These are phyloP conservation scores for Ciborinia camelliae DNA, from an alignment of 2,329 filamentous ascomycete genomes.

Conservation along the genomic window DNA sequence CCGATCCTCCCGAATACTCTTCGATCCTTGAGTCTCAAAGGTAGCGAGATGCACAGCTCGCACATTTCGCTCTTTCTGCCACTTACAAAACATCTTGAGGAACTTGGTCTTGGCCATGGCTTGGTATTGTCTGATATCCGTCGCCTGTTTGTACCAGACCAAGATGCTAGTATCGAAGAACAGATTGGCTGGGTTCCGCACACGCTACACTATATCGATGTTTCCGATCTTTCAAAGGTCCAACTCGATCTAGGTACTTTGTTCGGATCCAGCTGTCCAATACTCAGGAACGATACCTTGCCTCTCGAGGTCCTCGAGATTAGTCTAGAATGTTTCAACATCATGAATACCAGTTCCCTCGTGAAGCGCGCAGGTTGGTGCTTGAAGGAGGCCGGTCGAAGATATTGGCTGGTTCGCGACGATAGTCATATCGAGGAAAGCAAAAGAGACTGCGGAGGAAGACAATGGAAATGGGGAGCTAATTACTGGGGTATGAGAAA, in stretches of 20 bases:
- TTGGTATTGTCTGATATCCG: slow-evolving; percentile 60
- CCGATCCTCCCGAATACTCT: slow-evolving; percentile 63
- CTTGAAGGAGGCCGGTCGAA: slow-evolving; percentile 62
- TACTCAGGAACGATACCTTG: slow-evolving; percentile 58
- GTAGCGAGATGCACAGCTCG: slow-evolving; percentile 62
- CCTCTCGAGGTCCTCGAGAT: slow-evolving; percentile 77
- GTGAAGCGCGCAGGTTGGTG: slow-evolving; percentile 57
- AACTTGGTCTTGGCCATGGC: slow-evolving; percentile 69
- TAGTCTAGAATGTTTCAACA: slow-evolving; percentile 63
- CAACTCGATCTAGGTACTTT: slow-evolving; percentile 56
- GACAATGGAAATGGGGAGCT: slow-evolving; percentile 80
- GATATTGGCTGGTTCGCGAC: slow-evolving; percentile 62
- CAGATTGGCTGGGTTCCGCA: slow-evolving; percentile 51
- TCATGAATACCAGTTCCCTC: slow-evolving; percentile 52
- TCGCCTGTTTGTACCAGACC: slow-evolving; percentile 31
- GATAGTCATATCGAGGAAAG: slow-evolving; percentile 23
- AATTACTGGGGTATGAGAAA: slow-evolving; percentile 82
- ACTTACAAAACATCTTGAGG: slow-evolving; percentile 70
- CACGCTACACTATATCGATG: slow-evolving; percentile 70
- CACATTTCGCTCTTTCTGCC: slow-evolving; percentile 63
- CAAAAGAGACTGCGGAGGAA: slow-evolving; percentile 51
- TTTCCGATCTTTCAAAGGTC: slow-evolving; percentile 65
- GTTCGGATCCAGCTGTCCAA: slow-evolving; percentile 48
- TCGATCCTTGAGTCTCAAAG: slow-evolving; percentile 71
- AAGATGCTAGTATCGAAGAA: slow-evolving; percentile 34